These are phyloP conservation scores for Globisporangium camurandrum DNA, from an alignment of 352 stramenopile species.

Conservation along the genomic window DNA sequence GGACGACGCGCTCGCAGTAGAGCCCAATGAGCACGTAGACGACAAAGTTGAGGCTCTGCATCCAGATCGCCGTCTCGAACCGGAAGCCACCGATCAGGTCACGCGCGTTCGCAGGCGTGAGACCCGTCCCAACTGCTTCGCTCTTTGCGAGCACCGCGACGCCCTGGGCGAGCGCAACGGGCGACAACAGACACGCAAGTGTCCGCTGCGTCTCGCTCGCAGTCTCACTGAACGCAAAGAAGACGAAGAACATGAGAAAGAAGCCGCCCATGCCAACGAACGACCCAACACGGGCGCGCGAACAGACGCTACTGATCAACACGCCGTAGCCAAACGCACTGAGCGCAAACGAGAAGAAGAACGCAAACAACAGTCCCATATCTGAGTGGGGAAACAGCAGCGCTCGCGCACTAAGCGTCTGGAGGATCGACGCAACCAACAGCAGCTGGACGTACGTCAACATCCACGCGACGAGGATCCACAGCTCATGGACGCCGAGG, in stretches of 20 bases:
- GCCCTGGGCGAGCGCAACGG: slow-evolving; percentile 67
- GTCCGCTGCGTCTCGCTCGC: slow-evolving; percentile 18
- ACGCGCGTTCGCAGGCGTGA: slow-evolving; percentile 27
- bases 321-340: slow-evolving; percentile 72
- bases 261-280: slow-evolving; percentile 71
- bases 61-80: slow-evolving; percentile 54
- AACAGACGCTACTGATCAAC: slow-evolving; percentile 65
- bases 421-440: slow-evolving; percentile 33
- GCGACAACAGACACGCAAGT: slow-evolving; percentile 44
- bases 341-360: slow-evolving; percentile 77
- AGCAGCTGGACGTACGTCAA: slow-evolving; percentile 73
- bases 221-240: slow-evolving; percentile 60
- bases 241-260: slow-evolving; percentile 77
- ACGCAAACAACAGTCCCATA: slow-evolving; percentile 32
- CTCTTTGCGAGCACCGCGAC: slow-evolving; percentile 52
- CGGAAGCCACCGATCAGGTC: slow-evolving; percentile 39
- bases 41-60: slow-evolving; percentile 87
- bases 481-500: slow-evolving; percentile 72
- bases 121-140: slow-evolving; percentile 39
- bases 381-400: slow-evolving; percentile 48
- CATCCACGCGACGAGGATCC: slow-evolving; percentile 54
- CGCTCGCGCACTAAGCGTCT: slow-evolving; percentile 23
- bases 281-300: slow-evolving; percentile 38
- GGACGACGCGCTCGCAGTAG: slow-evolving; percentile 92
- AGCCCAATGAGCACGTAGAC: slow-evolving; percentile 78